These are phyloP conservation scores for Brasenia schreberi DNA, from an alignment of 164 flowering plant species.

Conservation along the genomic window DNA sequence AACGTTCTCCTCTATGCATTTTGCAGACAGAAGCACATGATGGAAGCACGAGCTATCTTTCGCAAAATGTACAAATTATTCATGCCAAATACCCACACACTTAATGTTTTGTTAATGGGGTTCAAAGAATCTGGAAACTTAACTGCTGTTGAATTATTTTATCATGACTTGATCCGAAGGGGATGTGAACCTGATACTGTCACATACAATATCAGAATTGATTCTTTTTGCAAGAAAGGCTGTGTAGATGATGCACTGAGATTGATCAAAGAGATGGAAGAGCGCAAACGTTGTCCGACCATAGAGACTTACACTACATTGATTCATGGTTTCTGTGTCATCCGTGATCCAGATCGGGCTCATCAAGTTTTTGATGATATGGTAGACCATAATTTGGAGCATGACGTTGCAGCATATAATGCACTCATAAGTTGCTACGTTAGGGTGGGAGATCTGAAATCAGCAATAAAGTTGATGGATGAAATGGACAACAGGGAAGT, in stretches of 20 bases:
- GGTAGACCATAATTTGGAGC: slow-evolving; percentile 21
- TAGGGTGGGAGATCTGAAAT: slow-evolving; percentile 28
- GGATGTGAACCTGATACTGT: slow-evolving; percentile 53
- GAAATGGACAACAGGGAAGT: slow-evolving; percentile 61
- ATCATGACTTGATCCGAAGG: slow-evolving; percentile 69
- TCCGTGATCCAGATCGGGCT: slow-evolving; percentile 34
- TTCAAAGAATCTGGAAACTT: slow-evolving; percentile 60
- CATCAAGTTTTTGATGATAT: slow-evolving; percentile 52
- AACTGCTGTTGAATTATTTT: slow-evolving; percentile 60
- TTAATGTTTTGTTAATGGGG: slow-evolving; percentile 70
- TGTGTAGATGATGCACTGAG: slow-evolving; percentile 47
- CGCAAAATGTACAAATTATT: slow-evolving; percentile 37
- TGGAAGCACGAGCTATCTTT: slow-evolving; percentile 60
- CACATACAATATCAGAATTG: slow-evolving; percentile 59
- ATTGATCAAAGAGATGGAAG: slow-evolving; percentile 57
- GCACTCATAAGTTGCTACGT: slow-evolving; percentile 45
- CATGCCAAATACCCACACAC: slow-evolving; percentile 44
- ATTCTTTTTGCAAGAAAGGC: slow-evolving; percentile 71
- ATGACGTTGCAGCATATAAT: slow-evolving; percentile 63
- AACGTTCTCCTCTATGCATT: slow-evolving; percentile 62
- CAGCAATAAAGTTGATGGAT: slow-evolving; percentile 41
- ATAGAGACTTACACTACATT: slow-evolving; percentile 61
- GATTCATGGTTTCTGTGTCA: slow-evolving; percentile 76
- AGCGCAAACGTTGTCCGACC: slow-evolving; percentile 21
- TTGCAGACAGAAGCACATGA: slow-evolving; percentile 57